Percentiles rank a stretch among this genome's conserved stretches.
Conservation (phyloP, 805 yeast species). For the Hanseniaspora occidentalis region DNA sequence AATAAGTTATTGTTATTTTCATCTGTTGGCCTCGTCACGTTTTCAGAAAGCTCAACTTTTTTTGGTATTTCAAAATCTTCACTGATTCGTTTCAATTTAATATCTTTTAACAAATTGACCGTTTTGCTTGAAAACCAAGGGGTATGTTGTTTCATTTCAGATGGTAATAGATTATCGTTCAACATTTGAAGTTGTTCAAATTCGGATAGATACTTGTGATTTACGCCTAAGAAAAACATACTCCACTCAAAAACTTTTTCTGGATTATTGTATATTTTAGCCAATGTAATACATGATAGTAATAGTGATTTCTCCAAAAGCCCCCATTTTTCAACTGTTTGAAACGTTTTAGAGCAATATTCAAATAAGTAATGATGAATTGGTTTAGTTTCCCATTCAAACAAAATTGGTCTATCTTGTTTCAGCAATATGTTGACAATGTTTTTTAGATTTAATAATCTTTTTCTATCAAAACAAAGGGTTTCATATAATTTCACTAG, state of each 20-base stretch:
- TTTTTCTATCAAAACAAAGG: conserved; percentile 52
- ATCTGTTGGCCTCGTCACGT: too few relatives aligned
- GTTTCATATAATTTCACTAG: conserved; percentile 53
- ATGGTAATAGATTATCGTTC: conserved; percentile 6
- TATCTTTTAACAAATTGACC: neutral
- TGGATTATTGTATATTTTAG: neutral
- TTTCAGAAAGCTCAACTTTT: neutral
- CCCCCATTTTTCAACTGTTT: neutral
- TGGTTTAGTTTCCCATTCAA: neutral
- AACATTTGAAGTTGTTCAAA: neutral
- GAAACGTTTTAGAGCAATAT: neutral
- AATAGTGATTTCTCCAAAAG: neutral
- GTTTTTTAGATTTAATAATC: conserved; percentile 56
- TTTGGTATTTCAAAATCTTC: neutral
- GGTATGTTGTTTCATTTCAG: conserved; percentile 4
- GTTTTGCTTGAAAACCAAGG: neutral
- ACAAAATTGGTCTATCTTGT: conserved; percentile 13
- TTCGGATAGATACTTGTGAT: neutral
- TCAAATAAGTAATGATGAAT: neutral
- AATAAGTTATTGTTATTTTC: conserved; percentile 24
- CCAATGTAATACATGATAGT: neutral
- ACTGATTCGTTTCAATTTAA: too few relatives aligned
- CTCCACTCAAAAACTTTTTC: neutral
- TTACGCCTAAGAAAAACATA: neutral
- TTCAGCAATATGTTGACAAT: conserved; percentile 42